Evolutionary conservation across 2,329 filamentous ascomycete genomes (phyloP).

Genomic region (Penicillium expansum): DNA sequence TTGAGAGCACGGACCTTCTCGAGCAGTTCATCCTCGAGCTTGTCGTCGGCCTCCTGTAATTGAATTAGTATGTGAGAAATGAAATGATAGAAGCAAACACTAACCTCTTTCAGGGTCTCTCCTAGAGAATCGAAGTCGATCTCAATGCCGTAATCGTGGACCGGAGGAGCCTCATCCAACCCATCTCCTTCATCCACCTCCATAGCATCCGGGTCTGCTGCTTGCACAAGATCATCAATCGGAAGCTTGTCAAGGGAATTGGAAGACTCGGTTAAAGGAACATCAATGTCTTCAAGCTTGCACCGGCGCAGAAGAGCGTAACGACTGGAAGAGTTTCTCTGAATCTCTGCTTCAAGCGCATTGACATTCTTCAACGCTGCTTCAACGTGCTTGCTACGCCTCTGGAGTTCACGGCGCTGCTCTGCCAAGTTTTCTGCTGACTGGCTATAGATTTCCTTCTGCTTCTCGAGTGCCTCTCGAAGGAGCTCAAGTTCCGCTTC

Average conservation of each 20-base stretch:
- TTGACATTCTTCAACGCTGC: conserved; percentile 69
- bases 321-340: conserved; percentile 78
- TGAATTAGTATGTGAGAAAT: conserved; percentile 6
- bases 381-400: conserved; percentile 80
- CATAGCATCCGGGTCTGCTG: conserved; percentile 79
- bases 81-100: conserved; percentile 31
- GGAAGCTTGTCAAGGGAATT: conserved; percentile 74
- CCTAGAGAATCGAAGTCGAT: conserved; percentile 80
- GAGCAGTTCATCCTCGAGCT: conserved; percentile 70
- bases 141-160: conserved; percentile 88
- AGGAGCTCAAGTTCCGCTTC: conserved; percentile 75
- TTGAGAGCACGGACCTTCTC: conserved; percentile 74
- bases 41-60: conserved; percentile 62
- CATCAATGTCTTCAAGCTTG: conserved; percentile 86
- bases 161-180: conserved; percentile 57
- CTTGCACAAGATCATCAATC: conserved; percentile 76
- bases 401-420: conserved; percentile 76
- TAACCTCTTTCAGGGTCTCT: conserved; percentile 75
- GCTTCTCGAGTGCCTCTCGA: conserved; percentile 66
- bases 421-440: conserved; percentile 74
- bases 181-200: conserved; percentile 71
- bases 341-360: conserved; percentile 77
- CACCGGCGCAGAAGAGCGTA: conserved; percentile 83
- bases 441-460: conserved; percentile 65
- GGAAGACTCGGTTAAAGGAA: conserved; percentile 74